Evolutionary conservation across 1,139 yeast genomes (phyloP).

Genomic region (Candida smagusa): DNA sequence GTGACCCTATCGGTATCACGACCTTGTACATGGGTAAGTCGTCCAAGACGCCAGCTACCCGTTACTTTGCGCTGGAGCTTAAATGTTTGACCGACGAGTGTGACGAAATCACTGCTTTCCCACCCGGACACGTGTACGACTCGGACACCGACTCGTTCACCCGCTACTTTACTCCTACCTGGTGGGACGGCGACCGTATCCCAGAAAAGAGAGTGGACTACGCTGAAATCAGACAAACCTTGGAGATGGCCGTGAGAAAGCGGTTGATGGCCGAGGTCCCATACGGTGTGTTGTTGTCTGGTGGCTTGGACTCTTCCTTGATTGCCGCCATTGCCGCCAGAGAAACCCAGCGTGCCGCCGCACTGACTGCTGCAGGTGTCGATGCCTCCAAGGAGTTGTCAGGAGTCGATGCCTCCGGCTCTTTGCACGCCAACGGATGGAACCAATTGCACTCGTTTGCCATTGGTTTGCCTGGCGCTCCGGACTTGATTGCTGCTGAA

Average conservation of each 20-base stretch:
- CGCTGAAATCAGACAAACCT: constrained; percentile 66
- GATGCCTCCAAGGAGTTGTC: constrained; percentile 66
- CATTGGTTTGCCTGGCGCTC: constrained; percentile 95
- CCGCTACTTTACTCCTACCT: constrained; percentile 84
- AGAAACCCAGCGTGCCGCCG: constrained; percentile 79
- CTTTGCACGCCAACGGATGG: constrained; percentile 77
- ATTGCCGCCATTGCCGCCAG: constrained; percentile 97
- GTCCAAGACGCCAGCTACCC: constrained; percentile 65
- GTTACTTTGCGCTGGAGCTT: constrained; percentile 90
- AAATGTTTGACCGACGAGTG: constrained; percentile 93
- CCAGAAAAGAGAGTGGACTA: constrained; percentile 77
- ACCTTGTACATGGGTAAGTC: constrained; percentile 93
- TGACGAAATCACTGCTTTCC: constrained; percentile 89
- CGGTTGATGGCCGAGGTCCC: constrained; percentile 99
- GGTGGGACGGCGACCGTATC: constrained; percentile 78
- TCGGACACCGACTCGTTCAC: constrained; percentile 81
- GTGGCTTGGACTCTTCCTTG: constrained; percentile 94
- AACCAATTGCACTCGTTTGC: constrained; percentile 88
- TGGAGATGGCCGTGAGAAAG: constrained; percentile 96
- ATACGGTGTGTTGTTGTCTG: constrained; percentile 92
- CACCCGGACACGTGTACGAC: constrained; percentile 97
- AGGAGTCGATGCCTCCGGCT: constrained; percentile 88
- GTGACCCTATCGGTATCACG: constrained; percentile 98
- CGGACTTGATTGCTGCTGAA: constrained; percentile 93
- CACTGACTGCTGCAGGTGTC: constrained; percentile 41